Base-by-base conservation (phyloP, 177 flowering plant genomes). In the Vitis hybrid region DNA sequence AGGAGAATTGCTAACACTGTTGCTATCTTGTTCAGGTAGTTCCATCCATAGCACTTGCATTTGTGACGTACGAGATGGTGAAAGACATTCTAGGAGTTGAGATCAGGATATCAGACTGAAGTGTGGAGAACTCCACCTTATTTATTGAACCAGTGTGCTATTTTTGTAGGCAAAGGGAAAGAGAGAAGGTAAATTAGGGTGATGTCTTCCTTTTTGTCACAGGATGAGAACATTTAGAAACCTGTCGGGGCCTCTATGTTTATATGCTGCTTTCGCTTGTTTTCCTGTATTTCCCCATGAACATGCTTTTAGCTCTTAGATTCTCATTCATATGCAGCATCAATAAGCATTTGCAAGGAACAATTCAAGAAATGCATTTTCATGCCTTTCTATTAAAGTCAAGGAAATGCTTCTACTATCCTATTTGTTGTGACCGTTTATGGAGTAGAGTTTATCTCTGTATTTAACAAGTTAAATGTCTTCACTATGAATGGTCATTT, bases 41-140 rank as follows among this genome's bases (percentile, higher is more conserved):
- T 14, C 90, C 90, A 65, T 87, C 90, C 16, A 87, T 87, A 15
- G 86, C 90, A 8, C 74, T 87, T 74, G 88, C 90, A 49, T 87
- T 87, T 69, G 90, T 87, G 68, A 76, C 90, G 2, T 87, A 87
- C 20, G 90, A 87, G 79, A 48, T 76, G 76, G 87, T 87, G 78
- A 87, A 87, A 76, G 90, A 87, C 54, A 22, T 85, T 26, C 72
- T 87, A 60, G 87, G 84, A 67, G 90, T 85, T 7, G 85, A 84
- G 73, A 80, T 87, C 64, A 80, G 84, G 66, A 83, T 86, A 69
- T 84, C 88, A 18, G 90, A 84, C 72, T 86, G 72, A 84, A 69
- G 54, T 9, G 13, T 5, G 65, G 68, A 19, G 45, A 66, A 3
- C n/a, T 59, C 63, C 60, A 8, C 19, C 12, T 12, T 58, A 20